phyloP scores from a whole-genome alignment of 2,329 filamentous ascomycete species.

The Colletotrichum liaoningense region DNA sequence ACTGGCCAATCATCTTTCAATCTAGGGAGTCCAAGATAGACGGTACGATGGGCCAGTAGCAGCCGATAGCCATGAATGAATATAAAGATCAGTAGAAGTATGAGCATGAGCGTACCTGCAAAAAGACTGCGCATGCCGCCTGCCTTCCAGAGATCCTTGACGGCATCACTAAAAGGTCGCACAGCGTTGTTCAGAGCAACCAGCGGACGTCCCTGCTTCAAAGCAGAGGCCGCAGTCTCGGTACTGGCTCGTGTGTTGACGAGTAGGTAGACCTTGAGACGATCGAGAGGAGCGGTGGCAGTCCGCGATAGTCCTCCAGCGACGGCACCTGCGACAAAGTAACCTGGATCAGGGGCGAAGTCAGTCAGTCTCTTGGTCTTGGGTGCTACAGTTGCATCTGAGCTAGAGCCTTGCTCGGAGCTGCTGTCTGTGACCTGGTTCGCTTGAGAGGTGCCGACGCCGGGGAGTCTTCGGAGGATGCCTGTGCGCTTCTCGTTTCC shows the following conservation, averaged over 20 bases:
- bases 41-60: not conserved
- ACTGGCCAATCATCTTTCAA: not conserved
- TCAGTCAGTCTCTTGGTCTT: slow-evolving; percentile 68
- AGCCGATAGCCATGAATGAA: too few species aligned
- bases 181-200: slow-evolving; percentile 73
- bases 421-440: slow-evolving; percentile 30
- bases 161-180: slow-evolving; percentile 77
- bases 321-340: slow-evolving; percentile 95
- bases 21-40: not conserved
- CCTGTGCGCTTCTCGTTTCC: slow-evolving; percentile 25
- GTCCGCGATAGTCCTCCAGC: slow-evolving; percentile 96
- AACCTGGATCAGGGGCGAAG: slow-evolving; percentile 90
- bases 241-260: slow-evolving; percentile 80
- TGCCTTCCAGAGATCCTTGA: slow-evolving; percentile 83
- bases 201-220: slow-evolving; percentile 76
- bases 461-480: slow-evolving; percentile 37
- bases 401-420: slow-evolving; percentile 39
- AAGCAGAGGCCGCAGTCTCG: slow-evolving; percentile 70
- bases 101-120: slow-evolving; percentile 72
- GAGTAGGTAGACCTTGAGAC: slow-evolving; percentile 96
- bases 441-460: slow-evolving; percentile 48
- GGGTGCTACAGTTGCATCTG: slow-evolving; percentile 42
- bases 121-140: slow-evolving; percentile 92
- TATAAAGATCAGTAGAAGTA: too few species aligned
- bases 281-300: slow-evolving; percentile 94